Evolutionary conservation across 306 rosid genomes (phyloP), one percentile per base, ranked within the genome.

Genomic region (Acacia confusa): DNA sequence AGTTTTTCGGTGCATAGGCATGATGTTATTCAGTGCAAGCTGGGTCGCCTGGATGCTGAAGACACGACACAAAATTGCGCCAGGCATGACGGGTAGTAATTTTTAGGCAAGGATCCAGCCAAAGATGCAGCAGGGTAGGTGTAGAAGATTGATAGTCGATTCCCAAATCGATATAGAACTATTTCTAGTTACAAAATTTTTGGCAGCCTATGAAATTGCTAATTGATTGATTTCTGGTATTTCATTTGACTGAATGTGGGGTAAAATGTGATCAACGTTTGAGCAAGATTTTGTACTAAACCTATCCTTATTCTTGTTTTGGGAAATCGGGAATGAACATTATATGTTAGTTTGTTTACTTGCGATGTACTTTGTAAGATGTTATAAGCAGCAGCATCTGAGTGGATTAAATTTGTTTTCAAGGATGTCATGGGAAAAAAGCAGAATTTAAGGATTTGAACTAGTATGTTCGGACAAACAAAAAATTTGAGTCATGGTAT

Each of bases 141-240:
- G 75, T 53, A 50, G 67, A 17, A 50, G 84, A 78, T 82, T 68
- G 24, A 79, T 74, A 75, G 50, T 52, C 66, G 24, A 66, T 79
- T 58, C 19, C 28, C 25, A 64, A 80, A 75, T 77, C 44, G 58
- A 71, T 48, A 71, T 48, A 82, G 53, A 28, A 6, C 75, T 22
- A 5, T 72, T 68, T 79, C 68, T 82, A 77, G 80, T 79, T 32
- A 45, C 28, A 69, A 80, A 80, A 80, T 75, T 78, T 90, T 85
- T 85, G 78, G 83, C 84, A 71, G 79, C 77, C 76, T 77, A 70
- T 41, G 86, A 69, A 75, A 77, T 76, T 79, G 70, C 22, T 77
- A 70, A 78, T 77, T 72, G 71, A 64, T 69, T 69, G 32, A n/a
- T 78, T 38, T 78, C 32, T 65, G 80, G 45, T 74, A 78, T 82